Percentiles rank a stretch among this genome's conserved stretches.
These are phyloP conservation scores for Amylostereum chailletii DNA, from an alignment of 1,284 basidiomycete species.

Conservation along the genomic window DNA sequence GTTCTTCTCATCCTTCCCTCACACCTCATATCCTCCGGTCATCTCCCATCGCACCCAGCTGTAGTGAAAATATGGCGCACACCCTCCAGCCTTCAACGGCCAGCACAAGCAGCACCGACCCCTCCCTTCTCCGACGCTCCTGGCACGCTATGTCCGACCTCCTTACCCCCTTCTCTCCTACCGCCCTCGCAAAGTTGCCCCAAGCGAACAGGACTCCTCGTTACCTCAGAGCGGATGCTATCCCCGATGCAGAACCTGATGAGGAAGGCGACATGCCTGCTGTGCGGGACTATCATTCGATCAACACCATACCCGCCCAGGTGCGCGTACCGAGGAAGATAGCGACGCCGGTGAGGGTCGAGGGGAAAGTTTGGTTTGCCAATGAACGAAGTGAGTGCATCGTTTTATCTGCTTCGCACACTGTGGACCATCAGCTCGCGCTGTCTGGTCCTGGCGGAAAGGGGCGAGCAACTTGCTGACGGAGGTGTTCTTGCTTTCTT, in stretches of 20 bases:
- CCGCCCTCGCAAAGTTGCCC: constrained; percentile 61
- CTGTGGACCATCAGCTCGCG: background rate
- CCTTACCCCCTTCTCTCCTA: constrained; percentile 62
- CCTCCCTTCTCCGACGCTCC: constrained; percentile 31
- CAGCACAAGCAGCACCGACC: constrained; percentile 4
- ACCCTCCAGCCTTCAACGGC: background rate
- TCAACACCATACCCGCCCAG: constrained; percentile 48
- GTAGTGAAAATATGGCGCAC: background rate
- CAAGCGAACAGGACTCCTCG: constrained; percentile 37
- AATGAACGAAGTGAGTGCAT: constrained; percentile 80
- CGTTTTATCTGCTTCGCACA: background rate
- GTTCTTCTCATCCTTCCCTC: no score
- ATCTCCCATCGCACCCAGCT: no score
- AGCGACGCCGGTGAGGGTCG: constrained; percentile 83
- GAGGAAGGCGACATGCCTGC: constrained; percentile 46
- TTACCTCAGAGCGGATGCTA: constrained; percentile 61
- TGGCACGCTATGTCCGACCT: constrained; percentile 52
- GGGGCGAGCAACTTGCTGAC: background rate
- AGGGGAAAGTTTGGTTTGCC: constrained; percentile 98
- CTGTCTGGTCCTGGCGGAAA: background rate
- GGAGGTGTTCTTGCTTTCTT: constrained; percentile 5
- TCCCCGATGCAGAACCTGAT: constrained; percentile 50
- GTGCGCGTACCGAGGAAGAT: constrained; percentile 82
- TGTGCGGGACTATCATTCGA: constrained; percentile 64
- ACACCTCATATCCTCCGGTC: no score